Base-by-base conservation (phyloP, 805 yeast genomes). In the Cyberlindnera mrakii region DNA sequence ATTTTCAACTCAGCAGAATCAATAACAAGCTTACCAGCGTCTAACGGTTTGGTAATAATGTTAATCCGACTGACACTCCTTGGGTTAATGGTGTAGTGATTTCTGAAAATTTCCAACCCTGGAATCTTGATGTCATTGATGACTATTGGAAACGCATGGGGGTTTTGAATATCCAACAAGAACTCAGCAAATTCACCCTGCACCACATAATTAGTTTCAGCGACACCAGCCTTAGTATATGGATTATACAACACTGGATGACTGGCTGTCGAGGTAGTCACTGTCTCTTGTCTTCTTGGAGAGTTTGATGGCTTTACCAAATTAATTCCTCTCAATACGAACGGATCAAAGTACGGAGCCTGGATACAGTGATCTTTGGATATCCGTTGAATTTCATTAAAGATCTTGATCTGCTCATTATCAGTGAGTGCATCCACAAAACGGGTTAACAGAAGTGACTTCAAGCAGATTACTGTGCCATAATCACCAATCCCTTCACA, bases 71-170 rank as follows among this genome's bases (percentile, higher is more conserved):
- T 53, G 4, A 63, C 46, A 1, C 74, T 58, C 34, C 59, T 64
- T 1, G 80, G 65, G 40, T 62, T 62, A 9, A 77, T 50, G 3
- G 59, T 52, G 30, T 67, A 55, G 7, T 65, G 67, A 14, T 42
- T 46, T 34, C 46, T 59, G 54, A 43, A 57, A 8, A 54, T 54
- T 25, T 64, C 62, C 6, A 61, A 47, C 15, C 65, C 60, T 1
- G 49, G 41, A 2, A 82, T 62, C 32, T 64, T 54, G 3, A 83
- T 55, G 27, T 72, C 72, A 16, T 68, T 66, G 5, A 90, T 64
- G 32, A 77, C 80, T 13, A 90, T 65, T 34, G 82, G 87, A 60
- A 86, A 87, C 6, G 76, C 75, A 63, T 78, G 87, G 8, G 96
- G 96, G 58, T 91, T 91, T 55, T 84, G 89, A 8, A 90, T 54